Evolutionary conservation across 352 stramenopile genomes (phyloP), one percentile per base, ranked within the genome.

Genomic region (Phytophthora megakarya): DNA sequence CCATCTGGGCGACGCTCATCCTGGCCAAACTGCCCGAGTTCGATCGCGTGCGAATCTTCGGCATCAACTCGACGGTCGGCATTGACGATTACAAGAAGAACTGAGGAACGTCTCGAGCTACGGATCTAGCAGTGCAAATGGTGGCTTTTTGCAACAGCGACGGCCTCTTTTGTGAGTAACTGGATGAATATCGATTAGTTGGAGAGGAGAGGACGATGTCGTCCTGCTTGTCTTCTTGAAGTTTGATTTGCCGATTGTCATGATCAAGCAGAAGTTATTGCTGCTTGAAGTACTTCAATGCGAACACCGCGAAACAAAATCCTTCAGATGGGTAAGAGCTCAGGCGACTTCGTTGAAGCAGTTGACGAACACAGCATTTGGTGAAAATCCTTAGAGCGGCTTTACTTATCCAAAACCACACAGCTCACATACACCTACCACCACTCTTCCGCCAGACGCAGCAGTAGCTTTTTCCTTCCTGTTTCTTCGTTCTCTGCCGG

Each of bases 31-130:
- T 98, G 42, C 91, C 90, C 6, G 87, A 92, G 61, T 93, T 98
- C 61, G 93, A 98, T 70, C 92, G 94, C 52, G 96, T 98, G 48
- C 86, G 96, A 52, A 92, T 98, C 70, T 96, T 98, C 56, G 96
- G 96, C 38, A 98, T 98, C 73, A 98, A 98, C 78, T 90, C 86
- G 44, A 98, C 96, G 19, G 89, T 96, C 32, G 95, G 95, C 49
- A 98, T 98, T 73, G 94, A 98, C 77, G 94, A 98, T 42, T 67
- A 86, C 68, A 91, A 91, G 80, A 75, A 78, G 54, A 75, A 78
- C 54, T 75, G 64, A 64, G 58, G 40, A 43, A 42, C 40, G 26
- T 35, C 30, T 35, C 42, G 67, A 40, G 18, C 19, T 42, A 50
- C 37, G 33, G 18, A 39, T 3, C 46, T 32, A 45, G 51, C 48